phyloP scores from a whole-genome alignment of 2,329 filamentous ascomycete genomes.

The Fusarium ramigenum region DNA sequence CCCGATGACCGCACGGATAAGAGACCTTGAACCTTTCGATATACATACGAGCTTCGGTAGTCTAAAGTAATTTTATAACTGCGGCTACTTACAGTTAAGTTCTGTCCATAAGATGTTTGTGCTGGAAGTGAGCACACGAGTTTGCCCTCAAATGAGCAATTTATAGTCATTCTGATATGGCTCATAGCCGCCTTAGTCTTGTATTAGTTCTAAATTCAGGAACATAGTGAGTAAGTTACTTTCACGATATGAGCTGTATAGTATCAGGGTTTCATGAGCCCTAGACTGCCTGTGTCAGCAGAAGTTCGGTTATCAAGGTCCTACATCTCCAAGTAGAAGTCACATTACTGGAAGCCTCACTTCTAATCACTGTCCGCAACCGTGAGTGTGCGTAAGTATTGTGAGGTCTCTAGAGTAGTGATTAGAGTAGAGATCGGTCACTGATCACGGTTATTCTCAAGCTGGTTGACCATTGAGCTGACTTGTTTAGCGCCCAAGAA shows the following conservation, averaged over 20 bases:
- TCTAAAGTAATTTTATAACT: background rate
- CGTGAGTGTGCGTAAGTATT: rapidly evolving
- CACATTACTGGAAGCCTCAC: rapidly evolving
- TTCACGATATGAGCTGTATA: background rate
- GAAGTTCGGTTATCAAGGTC: background rate
- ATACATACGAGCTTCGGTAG: background rate
- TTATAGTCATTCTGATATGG: background rate
- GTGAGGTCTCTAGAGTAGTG: too few species aligned
- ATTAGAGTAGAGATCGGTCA: background rate
- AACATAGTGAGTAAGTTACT: background rate
- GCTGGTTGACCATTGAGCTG: too few species aligned
- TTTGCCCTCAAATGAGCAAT: background rate
- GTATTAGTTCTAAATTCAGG: background rate
- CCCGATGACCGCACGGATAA: background rate
- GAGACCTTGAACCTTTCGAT: background rate
- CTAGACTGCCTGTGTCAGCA: background rate
- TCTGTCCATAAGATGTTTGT: background rate
- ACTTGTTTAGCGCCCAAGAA: too few species aligned
- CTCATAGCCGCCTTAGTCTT: rapidly evolving
- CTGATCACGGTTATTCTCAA: background rate
- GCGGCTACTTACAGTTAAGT: background rate
- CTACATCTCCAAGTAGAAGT: background rate
- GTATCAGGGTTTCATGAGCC: background rate
- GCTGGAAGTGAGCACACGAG: background rate
- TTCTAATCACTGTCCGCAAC: background rate